phyloP scores from a whole-genome alignment of 148 eudicot species.

The Rhododendron ferrugineum region DNA sequence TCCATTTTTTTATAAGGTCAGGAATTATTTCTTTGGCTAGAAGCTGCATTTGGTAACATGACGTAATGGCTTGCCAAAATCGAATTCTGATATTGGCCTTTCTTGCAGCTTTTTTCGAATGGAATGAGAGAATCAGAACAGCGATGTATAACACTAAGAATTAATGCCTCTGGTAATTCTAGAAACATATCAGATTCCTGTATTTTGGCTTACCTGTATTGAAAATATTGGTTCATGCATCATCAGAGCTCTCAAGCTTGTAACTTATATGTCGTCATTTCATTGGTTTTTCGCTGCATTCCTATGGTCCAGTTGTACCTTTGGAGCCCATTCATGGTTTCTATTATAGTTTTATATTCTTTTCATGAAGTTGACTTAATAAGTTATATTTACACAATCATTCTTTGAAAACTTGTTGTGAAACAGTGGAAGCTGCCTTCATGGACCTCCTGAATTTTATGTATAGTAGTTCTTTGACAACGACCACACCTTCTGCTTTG shows the following conservation, averaged over 20 bases:
- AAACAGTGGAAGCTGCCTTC: conserved; percentile 79
- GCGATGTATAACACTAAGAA: conserved; percentile 37
- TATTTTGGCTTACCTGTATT: background rate
- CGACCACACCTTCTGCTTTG: conserved; percentile 44
- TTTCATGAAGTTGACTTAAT: background rate
- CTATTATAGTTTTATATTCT: background rate
- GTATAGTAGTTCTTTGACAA: conserved; percentile 49
- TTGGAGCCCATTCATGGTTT: conserved; percentile 1
- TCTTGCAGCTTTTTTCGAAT: conserved; percentile 50
- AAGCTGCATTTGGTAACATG: background rate
- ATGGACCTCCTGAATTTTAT: conserved; percentile 82
- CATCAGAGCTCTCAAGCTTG: background rate
- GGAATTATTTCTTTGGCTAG: conserved; percentile 4
- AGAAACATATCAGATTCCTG: background rate
- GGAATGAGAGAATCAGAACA: conserved; percentile 57
- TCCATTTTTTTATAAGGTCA: conserved; percentile 72
- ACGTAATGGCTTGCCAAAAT: background rate
- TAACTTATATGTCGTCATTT: background rate
- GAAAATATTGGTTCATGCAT: background rate
- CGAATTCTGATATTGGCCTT: background rate
- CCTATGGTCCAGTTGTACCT: background rate
- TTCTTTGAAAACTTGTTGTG: conserved; percentile 10
- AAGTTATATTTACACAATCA: background rate
- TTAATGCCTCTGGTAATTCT: conserved; percentile 45
- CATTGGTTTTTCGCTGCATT: background rate